Conservation (phyloP, 768 basidiomycete species). For the Lactifluus volemus region DNA sequence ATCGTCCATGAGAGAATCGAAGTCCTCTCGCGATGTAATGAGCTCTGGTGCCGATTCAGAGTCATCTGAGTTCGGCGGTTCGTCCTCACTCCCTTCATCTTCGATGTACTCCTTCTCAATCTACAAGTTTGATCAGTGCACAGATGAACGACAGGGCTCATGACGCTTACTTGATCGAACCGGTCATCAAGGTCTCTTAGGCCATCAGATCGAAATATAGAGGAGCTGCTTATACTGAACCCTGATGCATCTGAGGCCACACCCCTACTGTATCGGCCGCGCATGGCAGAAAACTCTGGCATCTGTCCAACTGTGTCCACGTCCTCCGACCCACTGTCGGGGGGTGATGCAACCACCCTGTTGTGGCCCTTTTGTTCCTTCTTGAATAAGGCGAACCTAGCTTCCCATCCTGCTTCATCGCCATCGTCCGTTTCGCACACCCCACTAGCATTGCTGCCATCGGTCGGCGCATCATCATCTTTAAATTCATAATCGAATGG, state of each 20-base stretch:
- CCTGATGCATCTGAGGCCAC: constrained; percentile 82
- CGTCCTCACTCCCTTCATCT: constrained; percentile 42
- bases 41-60: constrained; percentile 63
- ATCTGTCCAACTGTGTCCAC: constrained; percentile 77
- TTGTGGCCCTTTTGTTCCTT: constrained; percentile 26
- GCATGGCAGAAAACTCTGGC: constrained; percentile 68
- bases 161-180: constrained; percentile 73
- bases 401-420: constrained; percentile 57
- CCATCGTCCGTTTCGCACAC: constrained; percentile 24
- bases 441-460: constrained; percentile 26
- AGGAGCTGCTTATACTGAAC: constrained; percentile 96
- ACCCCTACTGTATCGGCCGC: constrained; percentile 65
- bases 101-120: constrained; percentile 73
- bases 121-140: constrained; percentile 34
- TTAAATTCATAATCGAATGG: constrained; percentile 58
- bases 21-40: constrained; percentile 79
- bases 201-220: constrained; percentile 89
- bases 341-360: constrained; percentile 25
- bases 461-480: constrained; percentile 39
- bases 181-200: constrained; percentile 84
- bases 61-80: constrained; percentile 32
- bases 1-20: constrained; percentile 85
- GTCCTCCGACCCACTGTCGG: constrained; percentile 55
- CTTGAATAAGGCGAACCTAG: constrained; percentile 76
- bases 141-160: not conserved